Evolutionary conservation across 1,284 basidiomycete species (phyloP).

Genomic region (Microbotryum violaceum): DNA sequence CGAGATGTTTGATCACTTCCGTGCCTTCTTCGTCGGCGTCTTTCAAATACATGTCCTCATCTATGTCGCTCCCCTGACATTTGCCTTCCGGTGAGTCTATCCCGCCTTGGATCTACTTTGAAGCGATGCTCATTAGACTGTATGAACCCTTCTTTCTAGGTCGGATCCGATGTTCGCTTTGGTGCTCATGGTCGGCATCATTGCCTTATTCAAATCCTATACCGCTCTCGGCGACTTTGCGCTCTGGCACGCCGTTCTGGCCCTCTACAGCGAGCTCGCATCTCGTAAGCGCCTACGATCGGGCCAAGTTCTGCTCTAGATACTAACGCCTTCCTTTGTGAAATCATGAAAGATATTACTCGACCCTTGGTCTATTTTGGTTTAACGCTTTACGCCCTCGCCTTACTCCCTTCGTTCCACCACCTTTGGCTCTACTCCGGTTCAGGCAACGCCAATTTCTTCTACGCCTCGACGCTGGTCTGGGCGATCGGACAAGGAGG

Average conservation of each 20-base stretch:
- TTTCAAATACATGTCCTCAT: conserved; percentile 81
- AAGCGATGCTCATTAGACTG: not conserved
- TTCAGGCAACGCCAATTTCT: conserved; percentile 96
- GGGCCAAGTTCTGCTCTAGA: not conserved
- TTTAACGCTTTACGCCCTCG: conserved; percentile 72
- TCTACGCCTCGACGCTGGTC: conserved; percentile 89
- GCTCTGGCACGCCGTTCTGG: conserved; percentile 70
- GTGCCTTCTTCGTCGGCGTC: conserved; percentile 90
- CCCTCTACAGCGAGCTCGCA: conserved; percentile 75
- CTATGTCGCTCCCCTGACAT: conserved; percentile 79
- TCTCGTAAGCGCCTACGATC: conserved; percentile 53
- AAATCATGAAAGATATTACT: conserved; percentile 57
- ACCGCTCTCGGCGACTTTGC: conserved; percentile 82
- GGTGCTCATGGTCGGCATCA: conserved; percentile 67
- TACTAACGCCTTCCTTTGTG: not conserved
- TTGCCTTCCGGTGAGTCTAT: conserved; percentile 21
- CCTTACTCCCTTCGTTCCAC: conserved; percentile 85
- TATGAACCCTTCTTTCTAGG: not conserved
- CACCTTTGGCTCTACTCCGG: conserved; percentile 86
- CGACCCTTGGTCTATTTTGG: conserved; percentile 79
- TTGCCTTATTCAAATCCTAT: conserved; percentile 84
- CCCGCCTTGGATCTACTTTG: not conserved
- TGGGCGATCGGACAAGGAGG: conserved; percentile 48
- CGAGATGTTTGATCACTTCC: conserved; percentile 98
- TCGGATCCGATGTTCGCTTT: conserved; percentile 76